Base-by-base conservation (phyloP, 2,329 filamentous ascomycete species). In the Drechslerella dactyloides region DNA sequence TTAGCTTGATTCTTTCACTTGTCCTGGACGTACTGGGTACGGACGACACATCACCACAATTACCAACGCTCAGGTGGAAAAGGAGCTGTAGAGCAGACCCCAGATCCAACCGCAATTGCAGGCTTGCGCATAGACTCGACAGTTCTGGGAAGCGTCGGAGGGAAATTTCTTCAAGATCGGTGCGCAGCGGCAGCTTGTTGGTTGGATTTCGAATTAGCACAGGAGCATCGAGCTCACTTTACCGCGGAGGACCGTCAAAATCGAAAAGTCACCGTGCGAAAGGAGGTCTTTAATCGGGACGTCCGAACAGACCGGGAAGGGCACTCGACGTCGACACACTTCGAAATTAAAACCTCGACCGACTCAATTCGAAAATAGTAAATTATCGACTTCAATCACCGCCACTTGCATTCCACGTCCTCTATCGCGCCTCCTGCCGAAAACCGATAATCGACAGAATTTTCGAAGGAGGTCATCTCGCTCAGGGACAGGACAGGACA, bases 31-130 rank as follows among this genome's bases (percentile, higher is more conserved):
- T 70, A 70, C 59, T 64, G 66, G 40, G 59, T 70, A 70, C 66
- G 66, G 30, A 57, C 42, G 54, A n/a, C 51, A 50, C 24, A 42
- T 13, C 15, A 42, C 4, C n/a, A 42, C n/a, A 42, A 15, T 4
- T 15, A 15, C n/a, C 37, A 17, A 15, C 53, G 30, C 35, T 30
- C 33, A 27, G 56, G 54, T 24, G 27, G 53, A 63, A 70, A 70
- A 64, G 66, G 59, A 70, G 66, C 66, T 70, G 66, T 70, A 54
- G 66, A 70, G 64, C 66, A 51, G 66, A 59, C 23, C 59, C 51
- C 63, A 8, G n/a, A 13, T 42, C 37, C 37, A 42, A 42, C 37
- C 11, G 13, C n/a, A 42, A 42, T 42, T 42, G 37, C 13, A 42
- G 15, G 3, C 15, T 42, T 15, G 13, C 37, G 37, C 37, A 42